A percentile compares a stretch with the other conserved stretches of the same genome.
These are phyloP conservation scores for Draba incana DNA, from an alignment of 345 rosid genomes.

Conservation along the genomic window DNA sequence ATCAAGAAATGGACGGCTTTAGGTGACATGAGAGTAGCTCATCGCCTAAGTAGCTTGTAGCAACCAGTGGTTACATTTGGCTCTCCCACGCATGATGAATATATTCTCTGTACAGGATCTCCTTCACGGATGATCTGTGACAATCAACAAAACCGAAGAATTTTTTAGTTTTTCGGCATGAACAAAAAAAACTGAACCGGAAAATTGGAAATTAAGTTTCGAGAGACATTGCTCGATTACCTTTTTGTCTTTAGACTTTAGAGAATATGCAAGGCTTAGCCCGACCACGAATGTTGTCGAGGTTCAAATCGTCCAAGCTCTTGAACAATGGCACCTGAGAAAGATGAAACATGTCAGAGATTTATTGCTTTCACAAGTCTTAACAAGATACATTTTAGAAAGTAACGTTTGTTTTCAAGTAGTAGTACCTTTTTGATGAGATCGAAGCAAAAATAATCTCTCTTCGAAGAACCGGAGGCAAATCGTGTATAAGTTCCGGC, in stretches of 20 bases:
- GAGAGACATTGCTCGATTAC: slow-evolving; percentile 38
- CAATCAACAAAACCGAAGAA: not conserved
- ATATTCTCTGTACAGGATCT: slow-evolving; percentile 84
- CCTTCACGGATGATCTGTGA: slow-evolving; percentile 90
- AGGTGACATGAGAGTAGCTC: slow-evolving; percentile 94
- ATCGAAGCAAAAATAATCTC: too few relatives aligned
- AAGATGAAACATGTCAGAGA: slow-evolving; percentile 15
- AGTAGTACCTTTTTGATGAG: slow-evolving; percentile 70
- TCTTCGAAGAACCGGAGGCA: slow-evolving; percentile 86
- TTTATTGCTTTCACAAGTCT: slow-evolving; percentile 2
- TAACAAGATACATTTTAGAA: not conserved
- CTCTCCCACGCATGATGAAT: slow-evolving; percentile 64
- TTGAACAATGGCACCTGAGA: slow-evolving; percentile 80
- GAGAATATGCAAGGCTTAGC: slow-evolving; percentile 74
- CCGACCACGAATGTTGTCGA: slow-evolving; percentile 92
- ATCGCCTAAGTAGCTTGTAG: slow-evolving; percentile 84
- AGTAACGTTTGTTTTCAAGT: not conserved
- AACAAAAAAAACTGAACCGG: too few relatives aligned
- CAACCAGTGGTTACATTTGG: slow-evolving; percentile 63
- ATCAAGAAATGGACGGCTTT: slow-evolving; percentile 76
- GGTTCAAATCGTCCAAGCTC: slow-evolving; percentile 75
- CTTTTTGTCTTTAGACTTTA: slow-evolving; percentile 65
- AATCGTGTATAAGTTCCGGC: slow-evolving; percentile 65
- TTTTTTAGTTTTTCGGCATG: not conserved
- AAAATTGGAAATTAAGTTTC: not conserved